Evolutionary conservation across 2,329 filamentous ascomycete genomes (phyloP), one percentile per base, ranked within the genome.

Genomic region (Talaromyces sp.): DNA sequence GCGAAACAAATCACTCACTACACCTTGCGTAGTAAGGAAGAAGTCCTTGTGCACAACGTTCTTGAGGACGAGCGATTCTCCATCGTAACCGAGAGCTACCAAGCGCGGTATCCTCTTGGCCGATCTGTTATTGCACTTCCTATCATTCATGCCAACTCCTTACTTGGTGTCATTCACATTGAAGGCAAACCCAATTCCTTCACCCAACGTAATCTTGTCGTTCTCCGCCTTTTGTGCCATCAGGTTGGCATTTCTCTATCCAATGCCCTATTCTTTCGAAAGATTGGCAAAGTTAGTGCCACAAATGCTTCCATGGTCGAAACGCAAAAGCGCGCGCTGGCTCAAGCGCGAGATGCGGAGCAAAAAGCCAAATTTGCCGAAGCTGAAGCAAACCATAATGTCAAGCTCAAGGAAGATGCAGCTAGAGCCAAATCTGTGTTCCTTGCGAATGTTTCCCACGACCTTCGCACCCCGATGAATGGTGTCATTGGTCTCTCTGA

Each of bases 391-490:
- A 83, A 86, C 66, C 82, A 85, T 65, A 88, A 87, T 69, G 86
- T 88, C 70, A 85, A 84, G 66, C 74, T 88, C 47, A 88, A 88
- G 66, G 86, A 89, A 70, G 86, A 89, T 70, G 86, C 86, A 27
- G 85, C 86, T 7, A 86, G 82, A 68, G 85, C 85, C 1, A 99
- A 99, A 78, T 98, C 95, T 0, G 82, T 98, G 8, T 98, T 98
- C 78, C 96, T 99, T 65, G 95, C 95, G 18, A 98, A 98, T 69
- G 96, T 98, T 57, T 87, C 64, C 28, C 87, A 89, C 67, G 87
- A 98, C 74, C 82, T 99, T 40, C 96, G 96, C 72, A 99, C 95
- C 1, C 95, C 95, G 0, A 82, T 98, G 61, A 98, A 98, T 71
- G 95, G 94, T 12, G 97, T 98, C 56, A 82, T 99, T 69, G 95